These are phyloP conservation scores for Akanthomyces muscarius DNA, from an alignment of 2,329 filamentous ascomycete species.

Conservation along the genomic window DNA sequence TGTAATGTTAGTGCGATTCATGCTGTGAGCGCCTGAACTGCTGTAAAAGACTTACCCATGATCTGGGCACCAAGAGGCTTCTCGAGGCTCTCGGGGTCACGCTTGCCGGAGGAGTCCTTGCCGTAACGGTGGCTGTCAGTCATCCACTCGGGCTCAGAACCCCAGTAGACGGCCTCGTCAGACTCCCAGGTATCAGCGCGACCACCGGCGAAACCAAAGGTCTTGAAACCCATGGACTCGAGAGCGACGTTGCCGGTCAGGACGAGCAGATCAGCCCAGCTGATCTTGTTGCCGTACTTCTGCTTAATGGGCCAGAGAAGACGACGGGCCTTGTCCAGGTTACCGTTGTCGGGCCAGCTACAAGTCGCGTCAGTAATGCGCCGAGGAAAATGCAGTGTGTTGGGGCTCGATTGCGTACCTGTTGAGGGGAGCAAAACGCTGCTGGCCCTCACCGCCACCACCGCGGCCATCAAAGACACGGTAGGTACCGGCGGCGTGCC, in stretches of 20 bases:
- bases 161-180: conserved; percentile 75
- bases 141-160: conserved; percentile 69
- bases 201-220: conserved; percentile 70
- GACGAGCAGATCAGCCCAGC: conserved; percentile 70
- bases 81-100: conserved; percentile 48
- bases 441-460: conserved; percentile 69
- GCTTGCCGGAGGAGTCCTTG: conserved; percentile 33
- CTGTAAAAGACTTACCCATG: neutral
- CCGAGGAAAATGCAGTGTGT: neutral
- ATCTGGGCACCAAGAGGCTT: conserved; percentile 55
- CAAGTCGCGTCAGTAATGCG: conserved; percentile 24
- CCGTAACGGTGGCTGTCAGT: conserved; percentile 69
- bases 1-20: conserved; percentile 42
- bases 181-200: conserved; percentile 71
- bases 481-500: conserved; percentile 77
- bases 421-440: conserved; percentile 77
- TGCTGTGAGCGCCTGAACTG: neutral
- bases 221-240: conserved; percentile 71
- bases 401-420: conserved; percentile 12
- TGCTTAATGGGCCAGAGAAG: conserved; percentile 80
- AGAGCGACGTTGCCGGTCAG: conserved; percentile 73
- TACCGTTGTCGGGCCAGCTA: conserved; percentile 74
- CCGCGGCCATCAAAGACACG: conserved; percentile 71
- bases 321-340: conserved; percentile 74
- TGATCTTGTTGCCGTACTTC: conserved; percentile 80